Percentiles rank a stretch among this genome's conserved stretches.
Evolutionary conservation across 352 stramenopile species (phyloP).

Genomic region (Globisporangium solare): DNA sequence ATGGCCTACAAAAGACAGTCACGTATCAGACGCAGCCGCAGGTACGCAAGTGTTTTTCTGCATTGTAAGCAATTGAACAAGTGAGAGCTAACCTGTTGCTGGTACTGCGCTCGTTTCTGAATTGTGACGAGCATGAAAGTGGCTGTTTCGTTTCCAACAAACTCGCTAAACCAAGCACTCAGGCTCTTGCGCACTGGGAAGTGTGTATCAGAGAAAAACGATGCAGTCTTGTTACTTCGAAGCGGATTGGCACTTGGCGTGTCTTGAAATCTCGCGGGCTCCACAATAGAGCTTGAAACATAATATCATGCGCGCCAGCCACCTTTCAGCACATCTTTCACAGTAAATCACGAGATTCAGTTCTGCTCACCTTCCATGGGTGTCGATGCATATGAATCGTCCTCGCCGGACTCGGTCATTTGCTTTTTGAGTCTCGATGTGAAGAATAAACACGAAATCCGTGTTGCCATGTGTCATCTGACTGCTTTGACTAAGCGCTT

Average conservation of each 20-base stretch:
- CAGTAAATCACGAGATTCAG: too few species aligned
- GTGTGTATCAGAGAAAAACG: conserved; percentile 52
- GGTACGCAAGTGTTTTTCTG: too few species aligned
- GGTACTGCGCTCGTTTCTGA: conserved; percentile 42
- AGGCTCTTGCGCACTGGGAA: conserved; percentile 41
- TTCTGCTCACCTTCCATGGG: conserved; percentile 26
- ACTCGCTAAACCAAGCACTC: conserved; percentile 38
- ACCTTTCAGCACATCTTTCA: neutral
- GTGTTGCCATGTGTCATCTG: neutral
- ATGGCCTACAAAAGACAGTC: conserved; percentile 40
- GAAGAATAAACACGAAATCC: conserved; percentile 42
- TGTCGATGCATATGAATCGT: conserved; percentile 39
- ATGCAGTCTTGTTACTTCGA: too few species aligned
- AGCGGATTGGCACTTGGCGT: neutral
- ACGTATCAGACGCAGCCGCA: too few species aligned
- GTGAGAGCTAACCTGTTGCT: conserved; percentile 51
- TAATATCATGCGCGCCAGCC: neutral
- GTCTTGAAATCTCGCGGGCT: conserved; percentile 21
- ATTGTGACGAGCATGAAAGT: conserved; percentile 65
- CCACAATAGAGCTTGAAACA: conserved; percentile 29
- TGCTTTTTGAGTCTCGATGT: conserved; percentile 31
- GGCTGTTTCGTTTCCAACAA: conserved; percentile 35
- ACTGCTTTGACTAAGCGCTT: conserved; percentile 12
- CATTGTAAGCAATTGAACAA: too few species aligned
- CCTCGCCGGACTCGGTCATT: conserved; percentile 26